A percentile compares a stretch with the other conserved stretches of the same genome.
Evolutionary conservation across 345 rosid species (phyloP).

Genomic region (Gossypium raimondii): DNA sequence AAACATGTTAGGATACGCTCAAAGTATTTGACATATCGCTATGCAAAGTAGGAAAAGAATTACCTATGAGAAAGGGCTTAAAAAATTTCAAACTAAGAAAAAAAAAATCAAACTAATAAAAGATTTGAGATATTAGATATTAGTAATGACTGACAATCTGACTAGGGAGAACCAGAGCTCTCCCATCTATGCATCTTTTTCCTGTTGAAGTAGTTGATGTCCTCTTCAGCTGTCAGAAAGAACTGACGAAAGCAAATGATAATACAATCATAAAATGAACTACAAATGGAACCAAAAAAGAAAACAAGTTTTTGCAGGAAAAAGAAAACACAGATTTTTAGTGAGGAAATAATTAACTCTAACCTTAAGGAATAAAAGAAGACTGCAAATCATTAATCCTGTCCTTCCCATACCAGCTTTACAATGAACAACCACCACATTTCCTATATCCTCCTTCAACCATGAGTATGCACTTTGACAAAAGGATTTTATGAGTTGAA

Average conservation of each 20-base stretch:
- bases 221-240: conserved; percentile 84
- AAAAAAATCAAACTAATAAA: no score
- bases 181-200: conserved; percentile 85
- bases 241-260: conserved; percentile 46
- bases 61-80: conserved; percentile 15
- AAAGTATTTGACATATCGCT: conserved; percentile 86
- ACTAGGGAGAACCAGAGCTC: conserved; percentile 92
- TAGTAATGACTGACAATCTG: conserved; percentile 68
- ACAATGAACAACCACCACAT: conserved; percentile 94
- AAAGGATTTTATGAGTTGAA: conserved; percentile 74
- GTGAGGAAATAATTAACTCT: not conserved
- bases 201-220: conserved; percentile 77
- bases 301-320: no score
- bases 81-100: conserved; percentile 1
- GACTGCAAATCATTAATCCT: conserved; percentile 90
- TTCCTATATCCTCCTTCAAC: conserved; percentile 91
- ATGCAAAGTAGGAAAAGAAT: conserved; percentile 15
- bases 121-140: no score
- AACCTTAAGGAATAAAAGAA: conserved; percentile 86
- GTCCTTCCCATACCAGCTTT: conserved; percentile 98
- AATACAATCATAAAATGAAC: conserved; percentile 8
- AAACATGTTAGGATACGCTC: conserved; percentile 50
- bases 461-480: conserved; percentile 90
- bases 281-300: not conserved
- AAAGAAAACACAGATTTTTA: not conserved